Evolutionary conservation across 2,329 filamentous ascomycete species (phyloP).

Genomic region (Diaporthe amygdali): DNA sequence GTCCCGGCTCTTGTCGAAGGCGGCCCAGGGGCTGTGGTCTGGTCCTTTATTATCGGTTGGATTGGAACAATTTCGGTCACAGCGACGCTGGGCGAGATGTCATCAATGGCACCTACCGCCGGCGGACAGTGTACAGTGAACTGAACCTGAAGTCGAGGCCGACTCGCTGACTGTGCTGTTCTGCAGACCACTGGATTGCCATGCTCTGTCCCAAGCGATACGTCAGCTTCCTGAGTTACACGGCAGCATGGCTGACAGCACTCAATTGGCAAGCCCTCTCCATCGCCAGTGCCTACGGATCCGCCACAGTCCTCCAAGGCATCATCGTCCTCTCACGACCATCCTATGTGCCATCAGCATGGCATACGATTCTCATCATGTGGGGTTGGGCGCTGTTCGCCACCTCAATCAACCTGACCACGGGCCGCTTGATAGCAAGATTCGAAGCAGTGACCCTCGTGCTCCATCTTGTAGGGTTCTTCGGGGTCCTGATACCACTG

Average conservation of each 20-base stretch:
- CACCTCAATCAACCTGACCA: slow-evolving; percentile 29
- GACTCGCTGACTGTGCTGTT: not conserved
- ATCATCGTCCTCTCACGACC: slow-evolving; percentile 28
- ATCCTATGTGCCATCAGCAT: slow-evolving; percentile 26
- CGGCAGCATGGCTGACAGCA: slow-evolving; percentile 33
- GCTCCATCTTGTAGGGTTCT: slow-evolving; percentile 43
- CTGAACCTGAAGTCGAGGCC: not conserved
- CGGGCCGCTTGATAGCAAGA: slow-evolving; percentile 28
- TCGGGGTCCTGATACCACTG: slow-evolving; percentile 44
- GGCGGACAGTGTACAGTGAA: not conserved
- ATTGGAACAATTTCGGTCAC: not conserved
- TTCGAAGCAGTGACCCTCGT: slow-evolving; percentile 32
- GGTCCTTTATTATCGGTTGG: not conserved
- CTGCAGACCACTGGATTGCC: slow-evolving; percentile 28
- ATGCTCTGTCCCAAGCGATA: slow-evolving; percentile 31
- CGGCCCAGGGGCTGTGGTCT: not conserved
- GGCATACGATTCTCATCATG: slow-evolving; percentile 33
- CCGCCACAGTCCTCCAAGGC: slow-evolving; percentile 31
- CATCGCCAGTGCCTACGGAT: slow-evolving; percentile 26
- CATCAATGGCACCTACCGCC: not conserved
- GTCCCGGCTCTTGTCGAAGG: not conserved
- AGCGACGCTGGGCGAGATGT: not conserved
- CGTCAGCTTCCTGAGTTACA: slow-evolving; percentile 30
- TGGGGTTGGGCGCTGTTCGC: slow-evolving; percentile 29
- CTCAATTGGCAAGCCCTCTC: slow-evolving; percentile 30